Evolutionary conservation across 768 basidiomycete genomes (phyloP), one percentile per base, ranked within the genome.

Genomic region (Chalciporus piperatus): DNA sequence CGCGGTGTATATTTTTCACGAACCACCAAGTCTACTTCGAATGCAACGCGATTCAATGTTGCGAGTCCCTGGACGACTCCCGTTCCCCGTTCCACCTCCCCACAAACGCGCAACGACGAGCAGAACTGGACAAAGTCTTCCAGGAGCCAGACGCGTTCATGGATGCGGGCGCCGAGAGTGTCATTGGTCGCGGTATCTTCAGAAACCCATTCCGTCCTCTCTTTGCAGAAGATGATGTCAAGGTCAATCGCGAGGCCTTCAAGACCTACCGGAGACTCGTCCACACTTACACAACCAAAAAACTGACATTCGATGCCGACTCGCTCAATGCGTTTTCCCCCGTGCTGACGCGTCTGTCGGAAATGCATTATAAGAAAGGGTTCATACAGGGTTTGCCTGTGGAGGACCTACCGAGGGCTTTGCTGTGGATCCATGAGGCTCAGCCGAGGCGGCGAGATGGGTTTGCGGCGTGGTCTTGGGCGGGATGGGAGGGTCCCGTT

Each of bases 21-120:
- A 46, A 51, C 8, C 49, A 57, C 17, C 56, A 62, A 9, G 52
- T 62, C 16, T 60, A 59, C 27, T 63, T 59, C 7, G 57, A 59
- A 35, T 61, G 55, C 25, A 56, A 54, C 23, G 35, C 47, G 8
- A 11, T 50, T 4, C 48, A 47, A 30, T 56, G 57, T 4, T 56
- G 54, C n/a, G 54, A 62, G 3, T 60, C 54, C 16, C 7, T 54
- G 1, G 47, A 56, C 13, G 47, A 61, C n/a, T 43, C 49, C 6
- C 22, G 4, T 2, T 22, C 22, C 22, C 22, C 22, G 22, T 22
- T 22, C 22, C 22, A 22, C 22, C 43, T 51, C 12, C 20, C 4
- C 16, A 55, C 59, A 0, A 45, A 62, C 20, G 32, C 40, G 4
- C 7, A 45, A 19, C 53, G 47, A 8, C 23, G 3, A 17, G 37